Evolutionary conservation across 371 early-diverging fungal genomes (phyloP).

Genomic region (Modicella reniformis): DNA sequence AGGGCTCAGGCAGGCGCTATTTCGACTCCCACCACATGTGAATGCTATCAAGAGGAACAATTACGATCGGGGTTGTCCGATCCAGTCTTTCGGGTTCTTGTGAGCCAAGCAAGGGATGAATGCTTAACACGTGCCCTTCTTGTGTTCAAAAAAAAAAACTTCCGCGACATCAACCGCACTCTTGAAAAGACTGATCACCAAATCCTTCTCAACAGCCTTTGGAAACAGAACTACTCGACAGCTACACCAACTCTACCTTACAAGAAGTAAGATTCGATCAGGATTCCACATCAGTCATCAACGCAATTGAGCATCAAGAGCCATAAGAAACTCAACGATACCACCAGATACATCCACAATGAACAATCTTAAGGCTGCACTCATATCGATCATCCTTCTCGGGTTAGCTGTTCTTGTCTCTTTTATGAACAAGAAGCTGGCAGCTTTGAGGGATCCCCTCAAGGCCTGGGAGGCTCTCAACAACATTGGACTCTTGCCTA

Average conservation of each 20-base stretch:
- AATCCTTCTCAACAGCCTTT: background rate
- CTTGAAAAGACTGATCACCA: background rate
- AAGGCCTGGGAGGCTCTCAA: constrained; percentile 47
- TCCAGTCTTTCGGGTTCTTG: no score
- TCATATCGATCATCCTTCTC: constrained; percentile 3
- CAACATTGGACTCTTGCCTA: constrained; percentile 38
- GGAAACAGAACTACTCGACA: no score
- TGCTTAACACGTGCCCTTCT: no score
- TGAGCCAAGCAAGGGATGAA: no score
- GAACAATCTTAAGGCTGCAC: constrained; percentile 9
- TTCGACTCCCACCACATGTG: no score
- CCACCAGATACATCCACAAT: background rate
- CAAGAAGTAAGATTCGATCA: background rate
- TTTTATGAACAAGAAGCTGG: constrained; percentile 29
- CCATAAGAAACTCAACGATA: background rate
- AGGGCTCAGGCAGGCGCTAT: no score
- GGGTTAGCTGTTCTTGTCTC: constrained; percentile 5
- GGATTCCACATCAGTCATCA: no score
- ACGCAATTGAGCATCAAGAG: no score
- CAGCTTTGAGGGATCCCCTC: constrained; percentile 40
- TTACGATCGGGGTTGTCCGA: no score
- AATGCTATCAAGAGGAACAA: no score
- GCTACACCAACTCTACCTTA: no score
- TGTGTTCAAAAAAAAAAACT: no score
- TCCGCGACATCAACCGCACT: background rate